Evolutionary conservation across 2,329 filamentous ascomycete species (phyloP), one percentile per base, ranked within the genome.

Genomic region (Arthrobotrys iridis): DNA sequence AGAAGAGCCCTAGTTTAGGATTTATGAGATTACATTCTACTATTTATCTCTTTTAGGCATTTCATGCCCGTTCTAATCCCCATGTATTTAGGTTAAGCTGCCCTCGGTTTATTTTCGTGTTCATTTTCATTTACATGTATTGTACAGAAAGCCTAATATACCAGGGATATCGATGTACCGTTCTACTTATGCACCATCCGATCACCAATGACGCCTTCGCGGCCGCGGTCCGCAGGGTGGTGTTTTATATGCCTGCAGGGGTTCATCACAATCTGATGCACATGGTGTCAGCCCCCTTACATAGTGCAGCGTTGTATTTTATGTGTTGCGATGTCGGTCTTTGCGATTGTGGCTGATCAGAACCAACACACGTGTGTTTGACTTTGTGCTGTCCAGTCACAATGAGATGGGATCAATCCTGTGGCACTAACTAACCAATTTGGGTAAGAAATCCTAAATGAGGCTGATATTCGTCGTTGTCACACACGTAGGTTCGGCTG

Each of bases 221-320:
- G 58, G 58, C 43, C 30, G 22, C 20, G 58, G 58, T 41, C 41
- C 43, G 43, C 26, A 35, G 28, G 13, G 41, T 63, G 26, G 40
- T 18, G 24, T 15, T 26, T 20, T 2, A 20, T 63, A 15, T 15
- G 37, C 37, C 26, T 37, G 43, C 41, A 45, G 30, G 41, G n/a
- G 41, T 41, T 6, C 28, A 24, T 33, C 55, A 45, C 11, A 4
- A 6, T 13, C n/a, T 3, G 41, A 45, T 7, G n/a, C 11, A n/a
- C 20, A 6, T 15, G 6, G 41, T 15, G 22, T 20, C 20, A 8
- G 18, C 43, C 30, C 43, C 30, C 35, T 18, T 43, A 2, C 33
- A 64, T 26, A 20, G 30, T 28, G 18, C 60, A 48, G 33, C 26
- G 62, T 57, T 45, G 62, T 10, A 66, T 66, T 57, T 66, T 43